Conservation (phyloP, 495 filamentous ascomycete genomes). For the Durotheca rogersii region DNA sequence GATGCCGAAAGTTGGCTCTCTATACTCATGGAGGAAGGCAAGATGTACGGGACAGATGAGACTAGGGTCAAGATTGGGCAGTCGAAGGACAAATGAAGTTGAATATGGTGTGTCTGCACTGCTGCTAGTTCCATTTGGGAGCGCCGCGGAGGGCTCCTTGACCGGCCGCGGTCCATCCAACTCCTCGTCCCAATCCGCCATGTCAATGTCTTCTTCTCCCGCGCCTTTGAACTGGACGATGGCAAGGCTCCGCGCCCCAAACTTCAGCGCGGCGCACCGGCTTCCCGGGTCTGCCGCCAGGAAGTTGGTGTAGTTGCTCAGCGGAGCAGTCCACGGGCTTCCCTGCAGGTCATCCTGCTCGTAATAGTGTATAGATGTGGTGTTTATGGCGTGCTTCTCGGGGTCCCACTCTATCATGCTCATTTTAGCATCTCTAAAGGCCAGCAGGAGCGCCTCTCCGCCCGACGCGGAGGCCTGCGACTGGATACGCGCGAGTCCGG, state of each 20-base stretch:
- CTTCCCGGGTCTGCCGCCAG: conserved; percentile 88
- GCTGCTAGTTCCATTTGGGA: conserved; percentile 56
- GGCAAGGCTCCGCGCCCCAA: conserved; percentile 82
- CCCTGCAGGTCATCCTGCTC: conserved; percentile 83
- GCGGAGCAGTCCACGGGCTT: conserved; percentile 70
- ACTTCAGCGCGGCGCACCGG: conserved; percentile 89
- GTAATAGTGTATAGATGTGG: conserved; percentile 95
- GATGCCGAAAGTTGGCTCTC: conserved; percentile 95
- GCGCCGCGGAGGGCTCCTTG: conserved; percentile 44
- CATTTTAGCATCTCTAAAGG: conserved; percentile 86
- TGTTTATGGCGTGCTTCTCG: conserved; percentile 70
- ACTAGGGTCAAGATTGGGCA: conserved; percentile 82
- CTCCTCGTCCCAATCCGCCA: conserved; percentile 85
- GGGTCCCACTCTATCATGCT: conserved; percentile 95
- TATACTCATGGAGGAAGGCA: conserved; percentile 93
- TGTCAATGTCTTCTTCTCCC: conserved; percentile 82
- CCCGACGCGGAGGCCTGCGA: conserved; percentile 68
- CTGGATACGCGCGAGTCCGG: conserved; percentile 74
- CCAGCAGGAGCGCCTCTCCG: conserved; percentile 78
- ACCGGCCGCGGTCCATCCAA: conserved; percentile 60
- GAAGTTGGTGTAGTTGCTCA: conserved; percentile 70
- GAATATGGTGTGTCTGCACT: conserved; percentile 74
- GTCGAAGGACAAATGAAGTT: conserved; percentile 85
- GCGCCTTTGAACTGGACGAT: conserved; percentile 91
- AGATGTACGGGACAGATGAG: conserved; percentile 87